Evolutionary conservation across 1,139 yeast genomes (phyloP), one percentile per base, ranked within the genome.

Genomic region (Meyerozyma smithsonii): DNA sequence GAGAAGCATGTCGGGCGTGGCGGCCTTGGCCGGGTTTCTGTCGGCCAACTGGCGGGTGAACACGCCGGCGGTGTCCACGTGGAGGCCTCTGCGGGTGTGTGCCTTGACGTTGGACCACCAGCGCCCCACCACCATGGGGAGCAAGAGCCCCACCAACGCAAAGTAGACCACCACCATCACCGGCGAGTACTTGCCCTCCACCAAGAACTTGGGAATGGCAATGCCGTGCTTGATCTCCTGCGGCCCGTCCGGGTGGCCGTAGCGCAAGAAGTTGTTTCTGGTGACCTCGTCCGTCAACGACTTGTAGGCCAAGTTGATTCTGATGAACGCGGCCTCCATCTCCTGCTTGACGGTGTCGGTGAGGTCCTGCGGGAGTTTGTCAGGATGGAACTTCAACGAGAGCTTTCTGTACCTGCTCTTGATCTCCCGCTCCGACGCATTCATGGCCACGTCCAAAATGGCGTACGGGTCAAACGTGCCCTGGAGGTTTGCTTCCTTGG

Each of bases 181-280:
- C 2, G 84, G 78, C 5, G 95, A 83, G 33, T 84, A 84, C 44
- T 79, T 74, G 25, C 95, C 92, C 50, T 88, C 96, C 33, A 94
- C 88, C 51, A 94, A 72, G 63, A 88, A 88, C 58, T 84, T 83
- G 32, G 99, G 99, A 50, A 94, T 67, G 0, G 97, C 99, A 61
- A 94, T 89, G 42, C 98, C 98, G 59, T 88, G 97, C n/a, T 84
- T 69, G n/a, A 85, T 74, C 36, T 87, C 87, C 61, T 88, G 96
- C 37, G 95, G 96, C 32, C 98, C 98, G 64, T 94, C 98, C 5
- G 99, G 99, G 59, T 94, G 96, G 36, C 99, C 99, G 56, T 83
- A 92, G 54, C 79, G 82, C 55, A 84, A 68, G 59, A 77, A 90
- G 60, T 94, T 94, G 49, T 85, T 87, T 53, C 81, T 81, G 8